Conservation (phyloP, 805 yeast species). For the Starmerella floris region DNA sequence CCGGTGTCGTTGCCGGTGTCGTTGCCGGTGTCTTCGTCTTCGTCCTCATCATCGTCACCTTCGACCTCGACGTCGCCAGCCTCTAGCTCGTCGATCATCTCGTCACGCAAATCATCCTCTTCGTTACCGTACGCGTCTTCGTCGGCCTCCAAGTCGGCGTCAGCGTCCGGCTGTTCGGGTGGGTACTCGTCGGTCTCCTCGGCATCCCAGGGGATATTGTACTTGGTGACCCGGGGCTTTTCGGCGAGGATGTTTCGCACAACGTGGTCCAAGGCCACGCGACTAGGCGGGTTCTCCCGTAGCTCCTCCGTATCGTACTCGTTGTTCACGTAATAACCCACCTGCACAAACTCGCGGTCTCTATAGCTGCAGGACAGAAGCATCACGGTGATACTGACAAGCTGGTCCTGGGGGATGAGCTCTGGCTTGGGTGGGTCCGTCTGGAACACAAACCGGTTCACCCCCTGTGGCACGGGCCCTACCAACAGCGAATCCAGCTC, state of each 20-base stretch:
- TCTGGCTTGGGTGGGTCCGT: constrained; percentile 98
- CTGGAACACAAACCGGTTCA: constrained; percentile 78
- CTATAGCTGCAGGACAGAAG: constrained; percentile 84
- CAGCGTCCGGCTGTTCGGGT: constrained; percentile 24
- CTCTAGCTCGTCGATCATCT: constrained; percentile 19
- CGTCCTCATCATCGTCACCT: constrained; percentile 16
- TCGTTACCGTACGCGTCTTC: constrained; percentile 22
- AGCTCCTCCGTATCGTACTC: constrained; percentile 90
- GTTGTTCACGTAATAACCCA: constrained; percentile 94
- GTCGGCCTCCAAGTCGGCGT: constrained; percentile 18
- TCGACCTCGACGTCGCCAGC: constrained; percentile 22
- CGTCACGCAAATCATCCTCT: constrained; percentile 21
- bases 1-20: neutral
- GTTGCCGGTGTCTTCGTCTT: constrained; percentile 10
- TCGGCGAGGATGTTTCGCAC: constrained; percentile 91
- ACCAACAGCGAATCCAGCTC: constrained; percentile 92
- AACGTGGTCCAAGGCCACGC: constrained; percentile 87
- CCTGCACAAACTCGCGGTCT: constrained; percentile 88
- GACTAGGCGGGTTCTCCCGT: constrained; percentile 77
- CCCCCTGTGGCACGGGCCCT: constrained; percentile 97
- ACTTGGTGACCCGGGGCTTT: constrained; percentile 92
- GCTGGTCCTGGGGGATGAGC: constrained; percentile 86
- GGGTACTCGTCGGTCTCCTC: constrained; percentile 22
- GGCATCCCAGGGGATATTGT: constrained; percentile 77
- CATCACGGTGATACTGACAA: constrained; percentile 90